A percentile compares a stretch with the other conserved stretches of the same genome.
These are phyloP conservation scores for Candida odintsovae DNA, from an alignment of 805 yeast species.

Conservation along the genomic window DNA sequence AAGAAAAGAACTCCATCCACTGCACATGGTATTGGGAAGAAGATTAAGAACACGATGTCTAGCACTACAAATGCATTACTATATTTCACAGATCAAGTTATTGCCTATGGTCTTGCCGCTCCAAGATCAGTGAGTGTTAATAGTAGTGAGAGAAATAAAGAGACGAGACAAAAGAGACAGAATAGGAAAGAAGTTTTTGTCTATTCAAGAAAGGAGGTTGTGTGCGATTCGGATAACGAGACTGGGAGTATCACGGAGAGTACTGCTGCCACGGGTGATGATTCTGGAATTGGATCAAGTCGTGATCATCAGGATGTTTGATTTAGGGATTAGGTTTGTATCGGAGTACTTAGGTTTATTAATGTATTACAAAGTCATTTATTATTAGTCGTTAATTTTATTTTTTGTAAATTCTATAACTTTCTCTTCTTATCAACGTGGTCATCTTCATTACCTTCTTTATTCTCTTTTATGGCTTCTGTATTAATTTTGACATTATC, in stretches of 20 bases:
- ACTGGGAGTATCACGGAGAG: constrained; percentile 3
- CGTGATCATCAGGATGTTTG: not conserved
- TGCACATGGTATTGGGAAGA: constrained; percentile 4
- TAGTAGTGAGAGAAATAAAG: constrained; percentile 13
- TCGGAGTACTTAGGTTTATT: not conserved
- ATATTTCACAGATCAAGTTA: constrained; percentile 45
- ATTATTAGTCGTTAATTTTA: not conserved
- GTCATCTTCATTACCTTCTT: not conserved
- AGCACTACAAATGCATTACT: constrained; percentile 34
- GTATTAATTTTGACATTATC: no score
- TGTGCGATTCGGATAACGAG: constrained; percentile 30
- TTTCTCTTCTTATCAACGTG: not conserved
- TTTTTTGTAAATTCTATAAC: not conserved
- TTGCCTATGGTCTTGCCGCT: constrained; percentile 53
- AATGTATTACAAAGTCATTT: not conserved
- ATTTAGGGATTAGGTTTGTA: not conserved
- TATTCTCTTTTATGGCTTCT: not conserved
- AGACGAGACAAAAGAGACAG: constrained; percentile 15
- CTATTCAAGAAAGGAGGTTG: constrained; percentile 37
- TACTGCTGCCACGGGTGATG: not conserved
- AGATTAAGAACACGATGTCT: constrained; percentile 20
- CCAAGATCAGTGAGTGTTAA: constrained; percentile 41
- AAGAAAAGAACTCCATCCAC: not conserved
- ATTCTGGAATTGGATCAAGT: not conserved
- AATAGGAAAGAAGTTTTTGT: constrained; percentile 34